These are phyloP conservation scores for Malassezia arunalokei DNA, from an alignment of 1,284 basidiomycete species.

Conservation along the genomic window DNA sequence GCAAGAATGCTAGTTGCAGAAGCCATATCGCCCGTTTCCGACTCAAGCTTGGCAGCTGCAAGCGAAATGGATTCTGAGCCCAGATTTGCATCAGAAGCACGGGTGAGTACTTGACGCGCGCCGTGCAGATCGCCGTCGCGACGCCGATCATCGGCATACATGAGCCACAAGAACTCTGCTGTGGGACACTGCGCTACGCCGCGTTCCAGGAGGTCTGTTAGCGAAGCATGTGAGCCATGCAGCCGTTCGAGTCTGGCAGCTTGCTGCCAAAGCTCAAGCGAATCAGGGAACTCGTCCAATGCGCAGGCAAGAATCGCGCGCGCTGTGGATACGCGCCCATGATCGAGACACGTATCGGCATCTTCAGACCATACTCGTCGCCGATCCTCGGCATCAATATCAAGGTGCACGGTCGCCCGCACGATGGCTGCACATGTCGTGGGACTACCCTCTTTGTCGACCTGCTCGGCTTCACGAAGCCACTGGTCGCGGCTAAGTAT, in stretches of 20 bases:
- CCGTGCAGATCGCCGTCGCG: constrained; percentile 64
- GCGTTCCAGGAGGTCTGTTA: constrained; percentile 67
- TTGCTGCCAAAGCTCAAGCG: constrained; percentile 67
- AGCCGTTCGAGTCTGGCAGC: constrained; percentile 83
- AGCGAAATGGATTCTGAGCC: constrained; percentile 96
- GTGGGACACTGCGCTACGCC: constrained; percentile 82
- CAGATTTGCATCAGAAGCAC: constrained; percentile 84
- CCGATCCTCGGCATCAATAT: constrained; percentile 84
- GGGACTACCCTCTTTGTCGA: constrained; percentile 71
- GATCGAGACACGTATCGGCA: constrained; percentile 65
- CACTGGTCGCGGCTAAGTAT: constrained; percentile 85
- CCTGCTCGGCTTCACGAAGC: constrained; percentile 84
- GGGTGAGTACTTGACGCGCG: constrained; percentile 72
- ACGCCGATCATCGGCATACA: constrained; percentile 94
- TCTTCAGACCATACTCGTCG: constrained; percentile 82
- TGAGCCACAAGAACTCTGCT: constrained; percentile 89
- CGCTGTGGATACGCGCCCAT: constrained; percentile 67
- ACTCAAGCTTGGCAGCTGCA: constrained; percentile 88
- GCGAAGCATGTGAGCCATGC: constrained; percentile 67
- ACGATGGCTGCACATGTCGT: constrained; percentile 86
- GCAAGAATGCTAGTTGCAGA: constrained; percentile 75
- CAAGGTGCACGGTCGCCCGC: constrained; percentile 85
- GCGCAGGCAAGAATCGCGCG: constrained; percentile 79
- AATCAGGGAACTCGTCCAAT: constrained; percentile 77
- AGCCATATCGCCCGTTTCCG: constrained; percentile 75